Evolutionary conservation across 768 basidiomycete genomes (phyloP).

Genomic region (Leccinum pellstonianum): DNA sequence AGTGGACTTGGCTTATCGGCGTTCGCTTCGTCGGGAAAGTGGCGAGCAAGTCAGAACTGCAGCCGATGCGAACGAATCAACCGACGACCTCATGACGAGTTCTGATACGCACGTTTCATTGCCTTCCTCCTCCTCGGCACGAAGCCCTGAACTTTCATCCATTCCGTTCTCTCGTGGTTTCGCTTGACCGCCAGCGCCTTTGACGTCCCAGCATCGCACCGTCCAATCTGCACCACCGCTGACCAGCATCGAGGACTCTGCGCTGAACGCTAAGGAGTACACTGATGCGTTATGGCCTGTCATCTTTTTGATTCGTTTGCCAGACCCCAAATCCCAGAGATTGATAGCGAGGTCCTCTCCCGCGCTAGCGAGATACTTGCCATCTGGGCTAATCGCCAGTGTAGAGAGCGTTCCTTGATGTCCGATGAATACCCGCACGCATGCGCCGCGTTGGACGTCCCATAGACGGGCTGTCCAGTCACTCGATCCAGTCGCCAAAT

Average conservation of each 20-base stretch:
- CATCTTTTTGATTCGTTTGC: slow-evolving; percentile 94
- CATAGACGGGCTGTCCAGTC: slow-evolving; percentile 96
- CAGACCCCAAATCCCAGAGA: slow-evolving; percentile 96
- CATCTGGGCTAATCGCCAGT: slow-evolving; percentile 90
- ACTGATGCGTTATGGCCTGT: slow-evolving; percentile 87
- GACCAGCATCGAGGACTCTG: slow-evolving; percentile 86
- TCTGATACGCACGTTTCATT: slow-evolving; percentile 64
- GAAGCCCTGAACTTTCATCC: slow-evolving; percentile 33
- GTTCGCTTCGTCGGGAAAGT: slow-evolving; percentile 97
- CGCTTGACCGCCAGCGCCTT: slow-evolving; percentile 63
- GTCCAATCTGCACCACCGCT: slow-evolving; percentile 95
- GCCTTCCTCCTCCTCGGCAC: slow-evolving; percentile 49
- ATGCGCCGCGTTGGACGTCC: slow-evolving; percentile 96
- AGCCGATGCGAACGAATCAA: slow-evolving; percentile 7
- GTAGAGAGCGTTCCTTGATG: slow-evolving; percentile 88
- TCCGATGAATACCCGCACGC: slow-evolving; percentile 93
- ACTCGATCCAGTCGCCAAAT: slow-evolving; percentile 94
- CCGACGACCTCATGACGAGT: not conserved
- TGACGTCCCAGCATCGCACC: slow-evolving; percentile 98
- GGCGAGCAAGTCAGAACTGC: slow-evolving; percentile 78
- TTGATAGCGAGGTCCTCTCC: slow-evolving; percentile 92
- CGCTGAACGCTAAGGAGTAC: slow-evolving; percentile 88
- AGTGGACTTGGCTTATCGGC: slow-evolving; percentile 88
- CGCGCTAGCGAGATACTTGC: slow-evolving; percentile 88
- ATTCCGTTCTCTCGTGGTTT: slow-evolving; percentile 60